These are phyloP conservation scores for Mucor racemosus DNA, from an alignment of 371 early-diverging fungal genomes.

Conservation along the genomic window DNA sequence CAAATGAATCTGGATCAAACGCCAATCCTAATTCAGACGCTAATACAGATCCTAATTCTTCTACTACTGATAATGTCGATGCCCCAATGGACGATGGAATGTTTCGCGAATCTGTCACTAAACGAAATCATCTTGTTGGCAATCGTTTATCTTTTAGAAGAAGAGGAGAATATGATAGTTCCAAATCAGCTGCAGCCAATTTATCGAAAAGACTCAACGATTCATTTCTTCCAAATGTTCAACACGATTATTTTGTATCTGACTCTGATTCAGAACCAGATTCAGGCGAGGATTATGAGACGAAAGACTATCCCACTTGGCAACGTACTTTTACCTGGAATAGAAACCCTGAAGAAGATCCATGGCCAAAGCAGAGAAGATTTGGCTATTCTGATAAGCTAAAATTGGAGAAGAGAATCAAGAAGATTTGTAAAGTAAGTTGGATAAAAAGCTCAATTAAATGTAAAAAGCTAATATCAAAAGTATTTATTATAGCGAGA, in stretches of 20 bases:
- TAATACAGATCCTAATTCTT: neutral
- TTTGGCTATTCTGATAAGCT: constrained; percentile 29
- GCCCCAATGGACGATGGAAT: neutral
- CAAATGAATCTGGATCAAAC: neutral
- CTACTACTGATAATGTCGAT: neutral
- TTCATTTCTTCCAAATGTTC: constrained; percentile 20
- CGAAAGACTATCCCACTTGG: constrained; percentile 15
- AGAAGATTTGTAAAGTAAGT: constrained; percentile 31
- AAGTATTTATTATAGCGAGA: constrained; percentile 13
- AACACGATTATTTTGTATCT: constrained; percentile 23
- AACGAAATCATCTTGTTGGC: neutral
- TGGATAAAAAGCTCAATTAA: too few species aligned
- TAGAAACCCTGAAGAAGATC: neutral
- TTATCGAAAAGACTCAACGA: neutral
- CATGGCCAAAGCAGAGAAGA: constrained; percentile 21
- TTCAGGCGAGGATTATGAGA: constrained; percentile 23
- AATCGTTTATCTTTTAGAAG: constrained; percentile 22
- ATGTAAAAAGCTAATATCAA: too few species aligned
- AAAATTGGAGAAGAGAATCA: constrained; percentile 30
- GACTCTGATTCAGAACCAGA: constrained; percentile 34
- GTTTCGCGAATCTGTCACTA: neutral
- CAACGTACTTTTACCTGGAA: constrained; percentile 13
- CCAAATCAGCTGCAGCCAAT: neutral
- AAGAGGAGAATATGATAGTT: neutral
- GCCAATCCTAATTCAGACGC: neutral